Evolutionary conservation across 2,329 filamentous ascomycete genomes (phyloP).

Genomic region (Alternaria triticina): DNA sequence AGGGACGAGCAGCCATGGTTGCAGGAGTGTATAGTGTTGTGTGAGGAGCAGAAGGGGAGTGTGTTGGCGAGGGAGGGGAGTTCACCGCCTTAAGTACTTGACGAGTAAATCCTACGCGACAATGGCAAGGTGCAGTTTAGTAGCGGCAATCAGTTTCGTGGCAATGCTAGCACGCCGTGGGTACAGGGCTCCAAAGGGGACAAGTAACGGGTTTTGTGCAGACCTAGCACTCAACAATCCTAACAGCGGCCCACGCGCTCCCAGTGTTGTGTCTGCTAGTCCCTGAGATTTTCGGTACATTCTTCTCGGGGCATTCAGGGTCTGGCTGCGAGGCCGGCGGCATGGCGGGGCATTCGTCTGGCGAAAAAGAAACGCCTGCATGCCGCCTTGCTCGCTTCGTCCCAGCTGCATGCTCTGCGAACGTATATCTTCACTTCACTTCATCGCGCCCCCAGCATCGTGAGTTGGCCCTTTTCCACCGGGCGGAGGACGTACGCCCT

Average conservation of each 20-base stretch:
- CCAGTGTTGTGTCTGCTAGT: conserved; percentile 2
- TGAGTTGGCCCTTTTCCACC: neutral
- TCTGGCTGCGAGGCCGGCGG: conserved; percentile 2
- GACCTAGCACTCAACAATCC: conserved; percentile 35
- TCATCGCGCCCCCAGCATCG: neutral
- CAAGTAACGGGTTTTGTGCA: conserved; percentile 35
- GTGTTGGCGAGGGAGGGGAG: conserved; percentile 25
- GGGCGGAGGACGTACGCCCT: neutral
- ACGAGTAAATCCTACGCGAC: conserved; percentile 29
- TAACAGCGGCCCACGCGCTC: conserved; percentile 28
- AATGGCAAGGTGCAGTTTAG: conserved; percentile 46
- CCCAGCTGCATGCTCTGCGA: neutral
- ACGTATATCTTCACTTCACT: neutral
- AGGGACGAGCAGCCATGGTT: conserved; percentile 55
- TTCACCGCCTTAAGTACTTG: conserved; percentile 44
- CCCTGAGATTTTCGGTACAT: conserved; percentile 7
- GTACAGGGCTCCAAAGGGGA: conserved; percentile 20
- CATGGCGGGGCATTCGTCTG: neutral
- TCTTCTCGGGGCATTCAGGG: conserved; percentile 10
- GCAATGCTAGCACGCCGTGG: conserved; percentile 35
- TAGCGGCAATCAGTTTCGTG: conserved; percentile 41
- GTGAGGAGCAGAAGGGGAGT: conserved; percentile 23
- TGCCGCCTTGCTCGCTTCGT: neutral
- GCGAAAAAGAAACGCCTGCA: neutral
- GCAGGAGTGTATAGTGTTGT: conserved; percentile 18